Conservation (phyloP, 495 filamentous ascomycete species). For the Penicillium verhagenii region DNA sequence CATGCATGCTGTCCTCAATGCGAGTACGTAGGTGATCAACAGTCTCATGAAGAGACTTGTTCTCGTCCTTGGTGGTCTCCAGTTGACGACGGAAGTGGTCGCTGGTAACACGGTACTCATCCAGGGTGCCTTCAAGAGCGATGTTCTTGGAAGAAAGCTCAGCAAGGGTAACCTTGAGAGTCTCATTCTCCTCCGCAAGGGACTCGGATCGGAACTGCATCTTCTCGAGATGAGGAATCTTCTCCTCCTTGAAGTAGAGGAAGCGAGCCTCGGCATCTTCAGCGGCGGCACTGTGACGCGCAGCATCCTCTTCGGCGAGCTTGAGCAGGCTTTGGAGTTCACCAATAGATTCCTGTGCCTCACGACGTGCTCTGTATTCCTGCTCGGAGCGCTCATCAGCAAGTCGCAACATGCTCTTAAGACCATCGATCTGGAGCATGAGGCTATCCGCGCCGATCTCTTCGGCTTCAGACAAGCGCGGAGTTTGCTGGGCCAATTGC, state of each 20-base stretch:
- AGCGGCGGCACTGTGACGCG: conserved; percentile 65
- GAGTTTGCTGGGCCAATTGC: conserved; percentile 34
- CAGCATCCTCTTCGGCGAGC: conserved; percentile 70
- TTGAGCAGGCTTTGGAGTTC: conserved; percentile 69
- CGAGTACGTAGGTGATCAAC: conserved; percentile 69
- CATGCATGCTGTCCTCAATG: conserved; percentile 78
- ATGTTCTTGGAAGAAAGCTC: conserved; percentile 61
- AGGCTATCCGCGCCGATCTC: conserved; percentile 50
- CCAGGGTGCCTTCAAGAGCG: conserved; percentile 55
- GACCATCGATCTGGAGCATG: conserved; percentile 52
- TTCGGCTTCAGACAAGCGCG: conserved; percentile 41
- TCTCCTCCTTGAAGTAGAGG: conserved; percentile 52
- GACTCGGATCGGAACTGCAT: conserved; percentile 58
- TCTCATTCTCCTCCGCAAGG: conserved; percentile 62
- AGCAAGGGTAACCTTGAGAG: conserved; percentile 61
- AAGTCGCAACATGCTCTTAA: conserved; percentile 53
- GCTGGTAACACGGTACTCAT: conserved; percentile 60
- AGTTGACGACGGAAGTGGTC: conserved; percentile 55
- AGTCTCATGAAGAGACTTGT: conserved; percentile 59
- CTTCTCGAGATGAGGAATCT: conserved; percentile 48
- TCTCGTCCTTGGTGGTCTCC: conserved; percentile 53
- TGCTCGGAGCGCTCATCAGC: conserved; percentile 52
- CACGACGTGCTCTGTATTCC: conserved; percentile 63
- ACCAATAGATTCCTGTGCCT: conserved; percentile 69
- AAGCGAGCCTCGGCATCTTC: conserved; percentile 62